These are phyloP conservation scores for Talaromyces proteolyticus DNA, from an alignment of 495 filamentous ascomycete species.

Conservation along the genomic window DNA sequence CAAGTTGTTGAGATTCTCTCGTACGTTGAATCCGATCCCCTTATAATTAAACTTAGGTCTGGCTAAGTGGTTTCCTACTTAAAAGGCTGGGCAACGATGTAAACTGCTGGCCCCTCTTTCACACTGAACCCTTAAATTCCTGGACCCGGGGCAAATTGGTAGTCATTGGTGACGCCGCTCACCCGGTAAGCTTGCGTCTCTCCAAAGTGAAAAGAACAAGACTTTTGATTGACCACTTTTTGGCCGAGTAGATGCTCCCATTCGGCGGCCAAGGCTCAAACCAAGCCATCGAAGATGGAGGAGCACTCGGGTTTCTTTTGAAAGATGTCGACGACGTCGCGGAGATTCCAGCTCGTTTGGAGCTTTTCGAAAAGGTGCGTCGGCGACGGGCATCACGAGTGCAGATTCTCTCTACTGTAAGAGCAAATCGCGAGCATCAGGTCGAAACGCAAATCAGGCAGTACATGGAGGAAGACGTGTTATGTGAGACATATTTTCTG, in stretches of 20 bases:
- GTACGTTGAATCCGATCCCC: constrained; percentile 8
- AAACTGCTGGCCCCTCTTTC: constrained; percentile 38
- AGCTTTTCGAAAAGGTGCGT: constrained; percentile 29
- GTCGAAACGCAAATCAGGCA: constrained; percentile 10
- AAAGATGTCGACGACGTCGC: constrained; percentile 12
- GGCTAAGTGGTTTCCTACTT: not conserved
- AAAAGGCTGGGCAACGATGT: constrained; percentile 29
- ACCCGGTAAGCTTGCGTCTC: constrained; percentile 25
- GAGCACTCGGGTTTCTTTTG: constrained; percentile 28
- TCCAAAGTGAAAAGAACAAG: not conserved
- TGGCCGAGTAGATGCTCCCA: constrained; percentile 42
- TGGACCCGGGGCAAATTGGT: constrained; percentile 34
- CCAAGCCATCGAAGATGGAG: constrained; percentile 34
- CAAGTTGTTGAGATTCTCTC: constrained; percentile 7
- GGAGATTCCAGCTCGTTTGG: constrained; percentile 18
- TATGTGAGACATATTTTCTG: not conserved
- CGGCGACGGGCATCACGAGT: constrained; percentile 26
- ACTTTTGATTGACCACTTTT: not conserved
- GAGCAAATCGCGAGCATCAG: constrained; percentile 10
- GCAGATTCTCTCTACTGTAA: constrained; percentile 23
- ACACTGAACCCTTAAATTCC: constrained; percentile 19
- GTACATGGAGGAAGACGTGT: constrained; percentile 2
- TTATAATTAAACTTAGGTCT: not conserved
- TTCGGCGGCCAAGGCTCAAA: constrained; percentile 32
- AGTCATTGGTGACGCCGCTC: constrained; percentile 44